phyloP scores from a whole-genome alignment of 2,329 filamentous ascomycete species.

The Xylaria arbuscula region DNA sequence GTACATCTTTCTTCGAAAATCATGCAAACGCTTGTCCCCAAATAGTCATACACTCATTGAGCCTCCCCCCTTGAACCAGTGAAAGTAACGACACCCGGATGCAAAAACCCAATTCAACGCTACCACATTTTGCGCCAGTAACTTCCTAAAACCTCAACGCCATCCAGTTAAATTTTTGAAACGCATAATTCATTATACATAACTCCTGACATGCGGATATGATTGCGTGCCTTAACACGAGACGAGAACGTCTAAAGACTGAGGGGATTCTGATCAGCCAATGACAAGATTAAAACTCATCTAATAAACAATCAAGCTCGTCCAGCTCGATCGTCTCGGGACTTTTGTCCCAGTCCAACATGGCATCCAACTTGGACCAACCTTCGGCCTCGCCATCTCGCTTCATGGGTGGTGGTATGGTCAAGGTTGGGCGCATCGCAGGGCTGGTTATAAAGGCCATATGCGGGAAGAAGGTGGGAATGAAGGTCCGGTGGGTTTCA shows the following conservation, averaged over 20 bases:
- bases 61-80: constrained; percentile 9
- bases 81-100: constrained; percentile 31
- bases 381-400: constrained; percentile 54
- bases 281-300: constrained; percentile 69
- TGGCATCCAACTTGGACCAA: constrained; percentile 58
- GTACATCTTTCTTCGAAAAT: constrained; percentile 10
- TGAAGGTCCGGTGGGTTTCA: constrained; percentile 52
- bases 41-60: constrained; percentile 33
- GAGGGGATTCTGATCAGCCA: constrained; percentile 11
- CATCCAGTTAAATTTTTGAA: constrained; percentile 29
- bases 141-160: constrained; percentile 40
- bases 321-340: constrained; percentile 93
- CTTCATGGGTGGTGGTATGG: constrained; percentile 56
- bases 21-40: constrained; percentile 23
- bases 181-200: constrained; percentile 41
- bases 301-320: constrained; percentile 89
- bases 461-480: constrained; percentile 50
- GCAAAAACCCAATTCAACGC: constrained; percentile 30
- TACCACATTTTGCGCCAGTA: constrained; percentile 33
- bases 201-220: constrained; percentile 32
- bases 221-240: constrained; percentile 24
- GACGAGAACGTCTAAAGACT: constrained; percentile 10
- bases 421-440: constrained; percentile 62
- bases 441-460: constrained; percentile 65
- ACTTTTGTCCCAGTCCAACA: constrained; percentile 72